Percentiles rank a stretch among this genome's conserved stretches.
Evolutionary conservation across 495 filamentous ascomycete genomes (phyloP).

Genomic region (Aspergillus olivimuriae): DNA sequence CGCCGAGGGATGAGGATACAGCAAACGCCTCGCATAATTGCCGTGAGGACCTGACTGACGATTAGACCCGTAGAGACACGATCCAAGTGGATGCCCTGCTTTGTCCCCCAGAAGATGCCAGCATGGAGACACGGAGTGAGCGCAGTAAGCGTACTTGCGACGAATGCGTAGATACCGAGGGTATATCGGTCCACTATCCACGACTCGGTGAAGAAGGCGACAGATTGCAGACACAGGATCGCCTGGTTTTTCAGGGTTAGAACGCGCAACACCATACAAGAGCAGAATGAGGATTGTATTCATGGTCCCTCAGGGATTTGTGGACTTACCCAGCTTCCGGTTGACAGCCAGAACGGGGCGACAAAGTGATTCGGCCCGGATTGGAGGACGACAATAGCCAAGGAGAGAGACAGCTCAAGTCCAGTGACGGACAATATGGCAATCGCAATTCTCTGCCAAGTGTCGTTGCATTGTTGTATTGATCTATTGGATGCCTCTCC

Average conservation of each 20-base stretch:
- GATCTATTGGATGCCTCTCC: constrained; percentile 16
- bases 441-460: constrained; percentile 12
- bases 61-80: constrained; percentile 15
- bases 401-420: constrained; percentile 12
- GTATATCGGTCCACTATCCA: constrained; percentile 23
- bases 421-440: constrained; percentile 10
- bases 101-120: constrained; percentile 10
- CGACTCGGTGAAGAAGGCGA: constrained; percentile 30
- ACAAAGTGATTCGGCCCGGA: constrained; percentile 1
- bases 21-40: constrained; percentile 22
- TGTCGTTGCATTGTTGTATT: constrained; percentile 7
- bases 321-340: constrained; percentile 31
- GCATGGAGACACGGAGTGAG: constrained; percentile 14
- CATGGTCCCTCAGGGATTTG: not conserved
- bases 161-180: constrained; percentile 26
- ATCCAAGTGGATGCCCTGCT: constrained; percentile 3
- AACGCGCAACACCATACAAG: no score
- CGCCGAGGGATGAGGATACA: constrained; percentile 53
- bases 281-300: no score
- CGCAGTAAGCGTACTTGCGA: constrained; percentile 20
- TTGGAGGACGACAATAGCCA: constrained; percentile 11
- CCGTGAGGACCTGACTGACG: constrained; percentile 17
- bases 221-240: constrained; percentile 24
- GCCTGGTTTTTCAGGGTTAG: no score
- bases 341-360: constrained; percentile 25